Percentiles rank a stretch among this genome's conserved stretches.
Conservation (phyloP, 768 basidiomycete genomes). For the Sarcodon sp. region DNA sequence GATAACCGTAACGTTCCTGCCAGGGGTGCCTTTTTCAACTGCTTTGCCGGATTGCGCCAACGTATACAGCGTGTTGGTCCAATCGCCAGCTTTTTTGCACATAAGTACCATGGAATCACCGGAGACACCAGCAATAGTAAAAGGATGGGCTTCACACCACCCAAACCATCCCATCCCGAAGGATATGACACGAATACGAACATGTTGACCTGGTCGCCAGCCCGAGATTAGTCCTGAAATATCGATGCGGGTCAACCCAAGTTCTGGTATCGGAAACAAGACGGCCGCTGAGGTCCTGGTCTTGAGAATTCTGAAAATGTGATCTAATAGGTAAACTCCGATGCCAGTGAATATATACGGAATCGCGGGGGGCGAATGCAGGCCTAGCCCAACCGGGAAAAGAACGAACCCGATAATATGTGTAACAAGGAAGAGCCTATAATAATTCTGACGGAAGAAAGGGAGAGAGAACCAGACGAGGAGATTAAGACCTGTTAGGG, state of each 20-base stretch:
- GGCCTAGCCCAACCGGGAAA: conserved; percentile 43
- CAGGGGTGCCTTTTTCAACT: conserved; percentile 8
- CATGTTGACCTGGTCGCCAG: conserved; percentile 82
- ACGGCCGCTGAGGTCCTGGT: conserved; percentile 47
- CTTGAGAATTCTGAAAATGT: conserved; percentile 44
- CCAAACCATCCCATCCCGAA: conserved; percentile 38
- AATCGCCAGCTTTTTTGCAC: conserved; percentile 52
- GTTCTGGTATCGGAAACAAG: conserved; percentile 45
- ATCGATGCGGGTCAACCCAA: conserved; percentile 50
- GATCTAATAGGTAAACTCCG: conserved; percentile 43
- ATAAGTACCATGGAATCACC: conserved; percentile 45
- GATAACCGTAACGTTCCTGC: conserved; percentile 32
- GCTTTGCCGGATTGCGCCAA: conserved; percentile 23
- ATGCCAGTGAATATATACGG: conserved; percentile 45
- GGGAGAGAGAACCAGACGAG: conserved; percentile 51
- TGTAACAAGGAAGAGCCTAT: conserved; percentile 50
- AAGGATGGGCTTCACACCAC: conserved; percentile 62
- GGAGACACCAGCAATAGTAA: conserved; percentile 67
- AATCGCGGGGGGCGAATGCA: conserved; percentile 36
- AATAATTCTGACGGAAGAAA: conserved; percentile 39
- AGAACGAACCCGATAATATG: conserved; percentile 46
- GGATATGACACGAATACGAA: conserved; percentile 56
- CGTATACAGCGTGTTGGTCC: conserved; percentile 46
- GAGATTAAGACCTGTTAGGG: conserved; percentile 37
- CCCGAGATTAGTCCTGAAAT: conserved; percentile 50